Conservation (phyloP, 768 basidiomycete species). For the Naganishia onofrii region DNA sequence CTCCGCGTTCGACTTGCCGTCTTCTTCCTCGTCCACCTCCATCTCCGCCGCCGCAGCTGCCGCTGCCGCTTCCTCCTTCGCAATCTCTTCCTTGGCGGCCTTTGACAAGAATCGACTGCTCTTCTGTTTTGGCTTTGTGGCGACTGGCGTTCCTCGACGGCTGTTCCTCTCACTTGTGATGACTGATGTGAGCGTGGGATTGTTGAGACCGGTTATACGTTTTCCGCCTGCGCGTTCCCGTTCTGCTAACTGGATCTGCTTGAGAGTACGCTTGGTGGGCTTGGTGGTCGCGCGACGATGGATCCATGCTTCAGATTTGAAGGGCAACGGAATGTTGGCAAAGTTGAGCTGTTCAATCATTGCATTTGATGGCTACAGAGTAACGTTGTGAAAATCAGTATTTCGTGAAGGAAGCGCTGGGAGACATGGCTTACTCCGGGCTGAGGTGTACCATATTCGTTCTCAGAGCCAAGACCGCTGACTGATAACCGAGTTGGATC, state of each 20-base stretch:
- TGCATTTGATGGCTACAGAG: slow-evolving; percentile 1
- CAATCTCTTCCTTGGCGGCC: slow-evolving; percentile 33
- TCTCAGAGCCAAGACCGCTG: background rate
- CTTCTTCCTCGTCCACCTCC: slow-evolving; percentile 32
- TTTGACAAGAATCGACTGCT: slow-evolving; percentile 27
- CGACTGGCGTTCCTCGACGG: slow-evolving; percentile 19
- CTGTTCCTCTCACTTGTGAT: slow-evolving; percentile 20
- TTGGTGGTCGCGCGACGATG: slow-evolving; percentile 32
- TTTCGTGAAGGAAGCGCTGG: background rate
- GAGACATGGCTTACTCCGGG: slow-evolving; percentile 11
- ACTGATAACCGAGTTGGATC: background rate
- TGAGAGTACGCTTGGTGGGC: slow-evolving; percentile 43
- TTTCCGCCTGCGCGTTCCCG: slow-evolving; percentile 27
- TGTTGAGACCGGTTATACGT: slow-evolving; percentile 19
- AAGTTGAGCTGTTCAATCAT: slow-evolving; percentile 17
- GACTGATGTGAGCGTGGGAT: slow-evolving; percentile 11
- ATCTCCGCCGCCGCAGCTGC: slow-evolving; percentile 19
- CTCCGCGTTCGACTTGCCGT: slow-evolving; percentile 24
- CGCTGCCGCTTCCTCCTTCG: slow-evolving; percentile 21
- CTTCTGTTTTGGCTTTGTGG: slow-evolving; percentile 11
- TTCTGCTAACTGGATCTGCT: slow-evolving; percentile 47
- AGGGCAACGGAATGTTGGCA: slow-evolving; percentile 17
- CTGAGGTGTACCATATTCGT: slow-evolving; percentile 25
- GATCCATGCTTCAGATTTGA: slow-evolving; percentile 22
- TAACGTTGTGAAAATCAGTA: background rate